These are phyloP conservation scores for Manihot esculenta DNA, from an alignment of 441 rosid species.

Conservation along the genomic window DNA sequence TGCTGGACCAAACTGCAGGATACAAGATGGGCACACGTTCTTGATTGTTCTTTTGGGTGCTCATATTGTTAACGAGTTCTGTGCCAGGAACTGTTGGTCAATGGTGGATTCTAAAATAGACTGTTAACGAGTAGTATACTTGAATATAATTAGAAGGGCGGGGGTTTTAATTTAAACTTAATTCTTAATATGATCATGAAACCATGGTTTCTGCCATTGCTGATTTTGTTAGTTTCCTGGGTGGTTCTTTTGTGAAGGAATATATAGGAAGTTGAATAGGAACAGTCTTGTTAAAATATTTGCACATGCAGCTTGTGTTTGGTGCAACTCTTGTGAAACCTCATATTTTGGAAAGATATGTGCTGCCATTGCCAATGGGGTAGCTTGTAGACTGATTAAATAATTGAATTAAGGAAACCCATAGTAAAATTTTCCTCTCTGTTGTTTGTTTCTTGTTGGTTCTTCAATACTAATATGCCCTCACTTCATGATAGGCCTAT, in stretches of 20 bases:
- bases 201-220: background rate
- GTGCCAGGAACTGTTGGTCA: too few relatives aligned
- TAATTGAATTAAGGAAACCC: background rate
- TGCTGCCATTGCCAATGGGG: conserved; percentile 4
- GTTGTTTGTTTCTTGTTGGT: too few relatives aligned
- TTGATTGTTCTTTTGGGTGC: too few relatives aligned
- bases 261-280: background rate
- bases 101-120: too few relatives aligned
- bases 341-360: background rate
- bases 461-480: conserved; percentile 20
- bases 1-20: too few relatives aligned
- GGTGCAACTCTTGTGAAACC: background rate
- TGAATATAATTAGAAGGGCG: background rate
- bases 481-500: conserved; percentile 58
- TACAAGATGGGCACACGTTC: too few relatives aligned
- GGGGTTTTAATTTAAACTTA: background rate
- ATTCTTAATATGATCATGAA: background rate
- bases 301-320: background rate
- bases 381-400: background rate
- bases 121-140: background rate
- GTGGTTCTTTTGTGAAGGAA: background rate
- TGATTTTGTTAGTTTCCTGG: background rate
- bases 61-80: too few relatives aligned
- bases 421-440: background rate
- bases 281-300: conserved; percentile 1